phyloP scores from a whole-genome alignment of 768 basidiomycete species.

The Dentipellis fragilis region DNA sequence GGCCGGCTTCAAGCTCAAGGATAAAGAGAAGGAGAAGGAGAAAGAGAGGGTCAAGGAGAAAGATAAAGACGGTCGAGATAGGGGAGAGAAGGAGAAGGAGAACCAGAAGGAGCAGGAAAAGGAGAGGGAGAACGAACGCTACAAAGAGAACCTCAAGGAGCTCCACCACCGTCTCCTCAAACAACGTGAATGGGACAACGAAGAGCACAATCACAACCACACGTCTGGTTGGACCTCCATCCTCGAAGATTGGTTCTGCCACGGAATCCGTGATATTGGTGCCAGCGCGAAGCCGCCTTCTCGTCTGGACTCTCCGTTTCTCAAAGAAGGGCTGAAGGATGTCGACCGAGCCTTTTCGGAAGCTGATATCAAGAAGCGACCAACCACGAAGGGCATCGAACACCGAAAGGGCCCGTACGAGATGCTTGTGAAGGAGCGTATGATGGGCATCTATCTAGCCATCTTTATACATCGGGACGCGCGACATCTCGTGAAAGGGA shows the following conservation, averaged over 20 bases:
- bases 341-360: conserved; percentile 11
- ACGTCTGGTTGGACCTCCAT: conserved; percentile 62
- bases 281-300: conserved; percentile 22
- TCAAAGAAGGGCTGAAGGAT: conserved; percentile 22
- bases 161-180: conserved; percentile 20
- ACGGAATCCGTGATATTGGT: conserved; percentile 15
- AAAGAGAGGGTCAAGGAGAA: conserved; percentile 22
- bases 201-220: conserved; percentile 12
- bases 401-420: conserved; percentile 68
- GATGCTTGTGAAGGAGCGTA: conserved; percentile 76
- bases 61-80: conserved; percentile 16
- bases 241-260: conserved; percentile 66
- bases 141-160: conserved; percentile 11
- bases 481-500: conserved; percentile 56
- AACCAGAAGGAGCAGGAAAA: conserved; percentile 24
- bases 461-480: conserved; percentile 68
- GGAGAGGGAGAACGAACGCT: conserved; percentile 18
- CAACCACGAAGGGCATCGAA: conserved; percentile 28
- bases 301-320: conserved; percentile 20
- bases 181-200: conserved; percentile 13
- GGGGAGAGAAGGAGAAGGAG: conserved; percentile 22
- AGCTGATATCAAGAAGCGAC: conserved; percentile 34
- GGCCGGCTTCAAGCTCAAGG: conserved; percentile 65
- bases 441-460: conserved; percentile 83
- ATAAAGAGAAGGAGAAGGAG: conserved; percentile 27